Percentiles rank a stretch among this genome's conserved stretches.
These are phyloP conservation scores for Cornus kousa DNA, from an alignment of 148 eudicot genomes.

Conservation along the genomic window DNA sequence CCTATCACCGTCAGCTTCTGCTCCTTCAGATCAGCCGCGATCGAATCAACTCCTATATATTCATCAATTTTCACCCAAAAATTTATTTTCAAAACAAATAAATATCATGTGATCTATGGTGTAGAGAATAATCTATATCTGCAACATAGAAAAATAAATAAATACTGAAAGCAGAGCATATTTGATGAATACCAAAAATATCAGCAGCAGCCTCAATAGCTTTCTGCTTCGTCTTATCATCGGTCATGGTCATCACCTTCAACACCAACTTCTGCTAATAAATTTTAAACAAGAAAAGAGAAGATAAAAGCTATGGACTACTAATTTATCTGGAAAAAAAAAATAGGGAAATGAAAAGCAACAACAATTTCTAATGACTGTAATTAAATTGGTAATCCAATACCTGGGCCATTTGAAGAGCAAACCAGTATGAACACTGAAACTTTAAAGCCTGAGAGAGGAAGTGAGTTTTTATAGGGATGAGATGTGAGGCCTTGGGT, in stretches of 20 bases:
- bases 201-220: conserved; percentile 87
- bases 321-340: too few species aligned
- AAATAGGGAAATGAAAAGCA: not conserved
- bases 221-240: conserved; percentile 73
- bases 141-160: too few species aligned
- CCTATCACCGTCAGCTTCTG: not conserved
- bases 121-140: too few species aligned
- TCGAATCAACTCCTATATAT: not conserved
- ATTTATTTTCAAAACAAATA: too few species aligned
- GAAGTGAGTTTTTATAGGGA: not conserved
- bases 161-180: not conserved
- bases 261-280: conserved; percentile 57
- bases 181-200: conserved; percentile 43
- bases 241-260: conserved; percentile 76
- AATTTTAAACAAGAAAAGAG: not conserved
- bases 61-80: too few species aligned
- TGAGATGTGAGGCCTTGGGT: not conserved
- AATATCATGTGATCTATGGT: not conserved
- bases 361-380: not conserved
- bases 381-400: not conserved
- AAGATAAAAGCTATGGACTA: not conserved
- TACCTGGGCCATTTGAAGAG: not conserved
- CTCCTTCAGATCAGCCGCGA: not conserved
- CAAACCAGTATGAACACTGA: not conserved
- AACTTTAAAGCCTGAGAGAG: too few species aligned